phyloP scores from a whole-genome alignment of 2,329 filamentous ascomycete genomes.

The Bisporella sp. region DNA sequence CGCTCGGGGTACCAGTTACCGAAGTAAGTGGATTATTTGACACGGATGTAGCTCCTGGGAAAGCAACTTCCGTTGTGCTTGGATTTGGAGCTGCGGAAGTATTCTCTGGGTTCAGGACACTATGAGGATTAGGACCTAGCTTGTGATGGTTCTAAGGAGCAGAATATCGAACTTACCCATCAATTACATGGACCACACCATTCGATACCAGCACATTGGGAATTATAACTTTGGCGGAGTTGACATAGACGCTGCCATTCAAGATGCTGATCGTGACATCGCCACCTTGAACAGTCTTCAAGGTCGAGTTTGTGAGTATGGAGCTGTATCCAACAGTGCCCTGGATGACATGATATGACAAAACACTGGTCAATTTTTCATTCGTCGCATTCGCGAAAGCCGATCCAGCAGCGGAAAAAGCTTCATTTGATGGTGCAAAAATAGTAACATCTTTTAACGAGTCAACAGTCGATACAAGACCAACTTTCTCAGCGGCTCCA shows the following conservation, averaged over 20 bases:
- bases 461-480: slow-evolving; percentile 6
- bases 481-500: slow-evolving; percentile 1
- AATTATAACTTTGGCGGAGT: slow-evolving; percentile 43
- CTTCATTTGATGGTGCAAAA: slow-evolving; percentile 17
- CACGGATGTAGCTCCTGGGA: background rate
- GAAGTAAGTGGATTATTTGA: background rate
- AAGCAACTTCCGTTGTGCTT: background rate
- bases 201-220: slow-evolving; percentile 45
- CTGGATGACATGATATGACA: slow-evolving; percentile 58
- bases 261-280: slow-evolving; percentile 37
- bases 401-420: slow-evolving; percentile 9
- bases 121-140: background rate
- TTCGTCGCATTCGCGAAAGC: slow-evolving; percentile 9
- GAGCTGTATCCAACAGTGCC: slow-evolving; percentile 47
- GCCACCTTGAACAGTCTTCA: slow-evolving; percentile 39
- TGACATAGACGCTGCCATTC: slow-evolving; percentile 38
- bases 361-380: slow-evolving; percentile 42
- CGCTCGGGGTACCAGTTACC: background rate
- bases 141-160: background rate
- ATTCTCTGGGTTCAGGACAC: background rate
- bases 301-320: slow-evolving; percentile 29
- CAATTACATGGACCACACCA: slow-evolving; percentile 51
- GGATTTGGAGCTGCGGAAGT: background rate
- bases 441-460: slow-evolving; percentile 13
- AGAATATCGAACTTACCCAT: slow-evolving; percentile 26